Base-by-base conservation (phyloP, 1,284 basidiomycete species). In the Malassezia vespertilionis region DNA sequence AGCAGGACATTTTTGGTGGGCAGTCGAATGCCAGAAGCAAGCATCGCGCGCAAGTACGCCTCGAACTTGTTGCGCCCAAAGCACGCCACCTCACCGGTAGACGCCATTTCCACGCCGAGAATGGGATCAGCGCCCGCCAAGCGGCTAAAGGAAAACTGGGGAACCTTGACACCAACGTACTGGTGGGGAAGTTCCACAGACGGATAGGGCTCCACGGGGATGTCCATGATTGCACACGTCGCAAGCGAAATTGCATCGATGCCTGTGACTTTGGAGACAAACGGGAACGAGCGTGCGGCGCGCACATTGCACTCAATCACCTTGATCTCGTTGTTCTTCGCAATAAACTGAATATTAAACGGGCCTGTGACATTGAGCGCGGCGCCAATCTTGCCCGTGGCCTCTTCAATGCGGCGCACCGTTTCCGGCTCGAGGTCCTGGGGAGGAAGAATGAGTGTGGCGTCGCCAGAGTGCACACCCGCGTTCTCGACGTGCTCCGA, bases 401-500 rank as follows among this genome's bases (percentile, higher is more conserved):
- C 91, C 62, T 89, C 86, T 72, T 90, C 89, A 62, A 97, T 96
- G 68, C 88, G 86, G 43, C 83, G 80, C 43, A 97, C 87, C 2
- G 91, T 96, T 72, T 89, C 82, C 5, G 89, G 90, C 73, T 95
- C 93, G 49, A 97, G 78, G 72, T 96, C 91, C 73, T 96, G 91
- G 34, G 93, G 91, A 10, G 91, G 93, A 56, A 95, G 84, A 64
- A 97, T 91, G 60, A 97, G 80, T 2, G 91, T 97, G 17, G 91
- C 91, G 65, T 97, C 93, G 61, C 91, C 89, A 41, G 89, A 95
- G 75, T 95, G 82, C 2, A 97, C 90, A 62, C 91, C 91, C 11
- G 91, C 93, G 69, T 97, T 97, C 76, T 97, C 93, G 66, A 97
- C 90, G 72, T 97, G 93, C 76, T 97, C 91, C 14, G 91, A 97